Evolutionary conservation across 805 yeast species (phyloP), one percentile per base, ranked within the genome.

Genomic region (Starmerella gropengiesseri): DNA sequence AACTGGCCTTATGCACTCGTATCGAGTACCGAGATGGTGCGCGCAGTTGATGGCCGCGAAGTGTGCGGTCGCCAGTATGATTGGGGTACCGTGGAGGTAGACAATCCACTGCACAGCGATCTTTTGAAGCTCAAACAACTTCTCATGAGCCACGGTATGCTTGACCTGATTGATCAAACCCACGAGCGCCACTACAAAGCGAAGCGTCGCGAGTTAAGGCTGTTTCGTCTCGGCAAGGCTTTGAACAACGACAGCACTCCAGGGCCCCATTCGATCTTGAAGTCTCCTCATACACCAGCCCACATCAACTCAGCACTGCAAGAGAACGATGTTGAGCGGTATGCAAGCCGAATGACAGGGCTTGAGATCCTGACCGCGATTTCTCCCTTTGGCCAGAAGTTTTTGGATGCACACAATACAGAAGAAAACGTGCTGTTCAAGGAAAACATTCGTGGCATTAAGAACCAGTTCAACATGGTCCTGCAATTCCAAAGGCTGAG

Each of bases 81-180:
- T 50, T 84, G 94, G 94, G 95, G 95, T 27, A 64, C 77, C 41
- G 91, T 81, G 35, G 93, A 83, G 60, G 85, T 84, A 44, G 94
- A 83, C 59, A 83, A 84, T 61, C 93, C 83, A 55, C 66, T 68
- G 46, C 93, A 83, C 59, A 80, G 91, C 63, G 94, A 85, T 61
- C 82, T 84, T 65, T 75, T 81, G 60, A 80, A 79, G 59, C 70
- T 85, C 56, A 77, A 94, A 66, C 71, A 81, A 43, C 69, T 86
- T 51, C 64, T 87, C 49, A 68, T 86, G 62, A 77, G 91, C 66
- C 78, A 91, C 19, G 79, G 84, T 60, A 72, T 86, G 77, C 71
- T 85, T 58, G 94, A 84, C 62, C 69, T 87, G 55, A 70, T 86
- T 35, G 68, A 79, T 48, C 74, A 84, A 5, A 85, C 95, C 7